Evolutionary conservation across 306 rosid genomes (phyloP), one percentile per base, ranked within the genome.

Genomic region (Casuarina equisetifolia): DNA sequence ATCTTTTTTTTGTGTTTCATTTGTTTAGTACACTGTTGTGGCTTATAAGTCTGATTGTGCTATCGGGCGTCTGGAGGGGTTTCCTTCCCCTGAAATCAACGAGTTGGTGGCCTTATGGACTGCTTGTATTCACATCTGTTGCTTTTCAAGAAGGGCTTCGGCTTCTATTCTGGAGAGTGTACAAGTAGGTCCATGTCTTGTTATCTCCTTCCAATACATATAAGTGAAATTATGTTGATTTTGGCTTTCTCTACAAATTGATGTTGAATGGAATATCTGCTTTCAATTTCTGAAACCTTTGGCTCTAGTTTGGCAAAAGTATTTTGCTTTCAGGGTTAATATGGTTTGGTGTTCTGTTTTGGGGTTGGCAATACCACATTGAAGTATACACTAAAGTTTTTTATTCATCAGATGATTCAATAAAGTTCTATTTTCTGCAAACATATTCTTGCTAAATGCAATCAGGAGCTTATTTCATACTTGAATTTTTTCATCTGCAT

Each of bases 101-200:
- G 0, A 1, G 88, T 44, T 88, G 88, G 87, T 94, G 97, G 97
- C 97, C 97, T 9, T 92, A 88, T 70, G 89, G 80, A 35, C 49
- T 89, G 7, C 95, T 94, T 67, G 74, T 94, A 63, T 53, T 90
- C 74, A 85, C 98, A 0, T 91, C 97, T 0, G 90, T 94, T 79
- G 85, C 89, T 53, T 92, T 94, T 69, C 98, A 94, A 89, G 98
- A 94, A 89, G 97, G 66, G 12, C 96, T 94, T 52, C 90, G 98
- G 76, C 68, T 90, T 83, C 81, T 92, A 52, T 88, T 89, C 83
- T 92, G 97, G 97, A 92, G 81, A 84, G 78, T 90, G 69, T 92
- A 88, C 72, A 85, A 79, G 98, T 92, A 82, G 84, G 94, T 75
- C 20, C 53, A 53, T 67, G 8, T 55, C 48, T 19, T 25, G 52